Percentiles rank a stretch among this genome's conserved stretches.
phyloP scores from a whole-genome alignment of 805 yeast genomes.

The Yamadazyma philogaea region DNA sequence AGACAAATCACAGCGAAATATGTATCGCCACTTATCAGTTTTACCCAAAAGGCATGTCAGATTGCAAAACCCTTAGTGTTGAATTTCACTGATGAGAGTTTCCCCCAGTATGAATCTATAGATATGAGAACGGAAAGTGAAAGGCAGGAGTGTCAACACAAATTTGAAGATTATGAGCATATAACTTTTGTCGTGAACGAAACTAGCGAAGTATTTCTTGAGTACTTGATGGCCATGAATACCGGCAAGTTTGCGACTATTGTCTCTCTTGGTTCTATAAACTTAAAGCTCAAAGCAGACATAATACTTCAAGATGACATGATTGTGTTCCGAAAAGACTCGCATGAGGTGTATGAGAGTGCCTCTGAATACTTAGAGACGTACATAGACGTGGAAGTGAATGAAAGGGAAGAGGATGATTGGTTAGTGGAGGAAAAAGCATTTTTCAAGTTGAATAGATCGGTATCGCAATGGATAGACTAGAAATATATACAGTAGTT shows the following conservation, averaged over 20 bases:
- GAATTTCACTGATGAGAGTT: not conserved
- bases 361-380: not conserved
- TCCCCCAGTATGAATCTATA: not conserved
- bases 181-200: not conserved
- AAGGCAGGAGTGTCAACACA: not conserved
- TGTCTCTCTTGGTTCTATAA: not conserved
- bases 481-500: no score
- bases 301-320: not conserved
- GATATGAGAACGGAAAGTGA: not conserved
- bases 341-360: not conserved
- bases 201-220: not conserved
- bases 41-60: not conserved
- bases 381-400: not conserved
- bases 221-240: not conserved
- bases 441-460: not conserved
- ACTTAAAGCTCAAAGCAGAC: slow-evolving; percentile 2
- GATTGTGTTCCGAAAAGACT: not conserved
- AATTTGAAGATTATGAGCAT: not conserved
- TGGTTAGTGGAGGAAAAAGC: not conserved
- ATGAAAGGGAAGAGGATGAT: not conserved
- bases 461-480: not conserved
- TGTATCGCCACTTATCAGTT: not conserved
- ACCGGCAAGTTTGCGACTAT: not conserved
- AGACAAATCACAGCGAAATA: not conserved
- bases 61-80: not conserved